These are phyloP conservation scores for Deinandra increscens DNA, from an alignment of 129 eudicot species.

Conservation along the genomic window DNA sequence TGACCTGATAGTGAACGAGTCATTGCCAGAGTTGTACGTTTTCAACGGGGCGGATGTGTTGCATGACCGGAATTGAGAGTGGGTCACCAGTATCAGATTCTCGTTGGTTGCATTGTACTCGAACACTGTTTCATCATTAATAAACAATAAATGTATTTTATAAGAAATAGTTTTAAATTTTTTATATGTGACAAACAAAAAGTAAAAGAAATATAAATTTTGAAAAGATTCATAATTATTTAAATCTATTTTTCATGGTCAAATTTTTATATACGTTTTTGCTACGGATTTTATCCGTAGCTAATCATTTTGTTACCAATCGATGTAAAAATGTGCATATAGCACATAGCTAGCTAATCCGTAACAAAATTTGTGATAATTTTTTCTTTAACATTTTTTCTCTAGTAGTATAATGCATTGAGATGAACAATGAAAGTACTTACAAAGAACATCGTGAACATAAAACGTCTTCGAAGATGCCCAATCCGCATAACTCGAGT, in stretches of 20 bases:
- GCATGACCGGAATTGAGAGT: conserved; percentile 42
- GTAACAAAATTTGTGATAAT: too few species aligned
- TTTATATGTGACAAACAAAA: neutral
- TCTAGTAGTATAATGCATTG: neutral
- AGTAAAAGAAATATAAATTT: neutral
- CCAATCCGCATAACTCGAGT: conserved; percentile 45
- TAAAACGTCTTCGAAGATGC: conserved; percentile 44
- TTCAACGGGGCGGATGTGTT: conserved; percentile 39
- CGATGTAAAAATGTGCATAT: too few species aligned
- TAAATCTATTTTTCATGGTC: too few species aligned
- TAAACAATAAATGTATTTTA: neutral
- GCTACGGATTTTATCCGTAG: too few species aligned
- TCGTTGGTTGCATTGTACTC: conserved; percentile 44
- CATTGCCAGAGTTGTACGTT: conserved; percentile 45
- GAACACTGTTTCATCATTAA: conserved; percentile 36
- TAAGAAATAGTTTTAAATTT: neutral
- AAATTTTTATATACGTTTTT: too few species aligned
- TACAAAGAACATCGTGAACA: conserved; percentile 47
- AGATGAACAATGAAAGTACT: neutral
- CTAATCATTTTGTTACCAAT: too few species aligned
- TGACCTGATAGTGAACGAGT: conserved; percentile 40
- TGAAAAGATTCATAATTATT: too few species aligned
- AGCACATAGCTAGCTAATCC: too few species aligned
- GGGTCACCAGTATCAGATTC: conserved; percentile 53
- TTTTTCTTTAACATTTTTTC: too few species aligned